phyloP scores from a whole-genome alignment of 441 rosid species.

The Gossypium laxum region DNA sequence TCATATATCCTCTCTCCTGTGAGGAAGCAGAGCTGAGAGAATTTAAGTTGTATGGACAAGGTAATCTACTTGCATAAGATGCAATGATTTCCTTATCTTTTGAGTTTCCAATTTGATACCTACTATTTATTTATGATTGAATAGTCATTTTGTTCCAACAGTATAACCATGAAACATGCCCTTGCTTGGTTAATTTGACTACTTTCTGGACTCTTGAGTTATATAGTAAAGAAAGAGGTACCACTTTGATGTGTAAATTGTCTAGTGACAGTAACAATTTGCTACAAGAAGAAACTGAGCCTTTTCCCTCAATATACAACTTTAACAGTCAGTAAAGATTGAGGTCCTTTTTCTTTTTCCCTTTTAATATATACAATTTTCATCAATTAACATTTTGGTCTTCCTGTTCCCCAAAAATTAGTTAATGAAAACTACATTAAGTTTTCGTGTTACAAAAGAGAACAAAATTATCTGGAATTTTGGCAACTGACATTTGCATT shows the following conservation, averaged over 20 bases:
- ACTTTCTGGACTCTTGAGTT: not conserved
- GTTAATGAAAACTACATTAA: not conserved
- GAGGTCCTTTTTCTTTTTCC: not conserved
- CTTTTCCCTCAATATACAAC: not conserved
- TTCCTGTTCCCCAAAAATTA: not conserved
- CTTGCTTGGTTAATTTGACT: not conserved
- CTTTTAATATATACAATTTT: not conserved
- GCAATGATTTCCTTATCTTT: conserved; percentile 1
- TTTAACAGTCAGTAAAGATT: not conserved
- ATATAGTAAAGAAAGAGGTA: not conserved
- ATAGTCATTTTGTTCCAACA: not conserved
- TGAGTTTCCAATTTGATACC: conserved; percentile 3
- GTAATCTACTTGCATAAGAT: conserved; percentile 28
- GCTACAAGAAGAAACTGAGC: not conserved
- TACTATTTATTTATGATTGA: not conserved
- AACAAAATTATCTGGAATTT: not conserved
- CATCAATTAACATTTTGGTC: not conserved
- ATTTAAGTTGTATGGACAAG: conserved; percentile 41
- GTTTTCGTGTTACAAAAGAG: not conserved
- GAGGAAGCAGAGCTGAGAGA: conserved; percentile 66
- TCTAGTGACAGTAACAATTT: not conserved
- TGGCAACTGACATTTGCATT: not conserved
- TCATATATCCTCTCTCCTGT: conserved; percentile 84
- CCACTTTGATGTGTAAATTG: not conserved
- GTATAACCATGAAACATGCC: not conserved